Percentiles rank a stretch among this genome's conserved stretches.
phyloP scores from a whole-genome alignment of 2,329 filamentous ascomycete genomes.

The Scedosporium minutisporum region DNA sequence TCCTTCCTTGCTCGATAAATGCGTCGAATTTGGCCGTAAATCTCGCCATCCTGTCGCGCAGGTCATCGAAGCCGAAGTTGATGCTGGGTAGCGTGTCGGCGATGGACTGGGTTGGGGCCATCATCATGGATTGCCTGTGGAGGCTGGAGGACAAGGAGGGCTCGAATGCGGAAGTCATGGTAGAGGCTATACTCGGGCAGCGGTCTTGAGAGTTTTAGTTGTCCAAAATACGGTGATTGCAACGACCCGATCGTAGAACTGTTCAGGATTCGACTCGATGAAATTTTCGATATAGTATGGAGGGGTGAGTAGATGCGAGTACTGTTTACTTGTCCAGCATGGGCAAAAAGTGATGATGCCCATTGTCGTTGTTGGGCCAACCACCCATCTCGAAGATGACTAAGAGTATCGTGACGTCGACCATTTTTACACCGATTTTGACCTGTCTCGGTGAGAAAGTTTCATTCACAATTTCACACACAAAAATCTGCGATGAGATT shows the following conservation, averaged over 20 bases:
- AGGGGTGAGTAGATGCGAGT: too few relatives aligned
- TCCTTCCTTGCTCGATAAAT: slow-evolving; percentile 86
- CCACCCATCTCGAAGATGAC: background rate
- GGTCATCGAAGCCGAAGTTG: slow-evolving; percentile 91
- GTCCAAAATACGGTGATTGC: background rate
- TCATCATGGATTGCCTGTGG: slow-evolving; percentile 46
- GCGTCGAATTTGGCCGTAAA: slow-evolving; percentile 87
- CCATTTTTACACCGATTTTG: background rate
- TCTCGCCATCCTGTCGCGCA: slow-evolving; percentile 88
- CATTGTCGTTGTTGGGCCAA: background rate
- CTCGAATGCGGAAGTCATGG: slow-evolving; percentile 55
- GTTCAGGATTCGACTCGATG: too few relatives aligned
- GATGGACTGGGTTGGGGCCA: slow-evolving; percentile 53
- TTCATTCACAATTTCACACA: background rate
- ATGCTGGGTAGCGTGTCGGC: slow-evolving; percentile 75
- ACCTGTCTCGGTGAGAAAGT: background rate
- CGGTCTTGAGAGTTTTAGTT: background rate
- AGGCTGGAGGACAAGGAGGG: slow-evolving; percentile 57
- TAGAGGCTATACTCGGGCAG: slow-evolving; percentile 3
- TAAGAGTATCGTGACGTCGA: background rate
- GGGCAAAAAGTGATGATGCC: too few relatives aligned
- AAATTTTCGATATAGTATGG: too few relatives aligned
- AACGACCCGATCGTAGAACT: background rate
- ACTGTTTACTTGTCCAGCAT: too few relatives aligned
- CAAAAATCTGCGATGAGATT: background rate